Evolutionary conservation across 225 moss, liverwort and hornwort genomes (phyloP), one percentile per base, ranked within the genome.

Genomic region (Neckera pumila): DNA sequence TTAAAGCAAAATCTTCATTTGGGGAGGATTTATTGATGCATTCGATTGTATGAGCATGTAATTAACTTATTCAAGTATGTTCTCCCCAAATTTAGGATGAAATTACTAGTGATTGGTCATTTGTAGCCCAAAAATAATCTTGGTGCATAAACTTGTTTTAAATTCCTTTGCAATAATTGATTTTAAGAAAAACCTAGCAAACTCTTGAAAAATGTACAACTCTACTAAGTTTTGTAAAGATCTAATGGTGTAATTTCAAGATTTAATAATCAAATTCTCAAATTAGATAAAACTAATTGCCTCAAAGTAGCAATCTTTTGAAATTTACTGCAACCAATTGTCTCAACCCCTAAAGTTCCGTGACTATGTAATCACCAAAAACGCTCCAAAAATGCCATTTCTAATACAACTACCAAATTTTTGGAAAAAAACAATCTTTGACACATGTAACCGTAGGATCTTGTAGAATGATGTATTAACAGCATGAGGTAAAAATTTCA

Each of bases 11-110:
- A 2, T 2, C 22, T 2, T 7, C 21, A 67, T 67, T 67, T n/a
- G 7, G 1, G 19, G 5, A 5, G 19, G 2, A 36, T 65, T 65
- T 22, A 12, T n/a, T 12, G 22, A n/a, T 67, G 38, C 12, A 67
- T 22, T 6, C 7, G 0, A 67, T 3, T 1, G 0, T 22, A 12
- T 2, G 1, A 22, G 22, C n/a, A n/a, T 67, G n/a, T 38, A 22
- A 22, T 67, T 38, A n/a, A 38, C 1, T 67, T 20, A 66, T 36
- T 66, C 4, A 36, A 20, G 6, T 6, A 66, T 36, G 6, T 66
- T 3, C 1, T 6, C 19, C 20, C 10, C 6, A 20, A 20, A 20
- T 6, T 36, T 36, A 36, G 21, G 1, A 0, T 22, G 22, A 67
- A 67, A n/a, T 21, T 22, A n/a, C 6, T 22, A 38, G 0, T 36